A percentile compares a stretch with the other conserved stretches of the same genome.
phyloP scores from a whole-genome alignment of 495 filamentous ascomycete species.

The Daldinia childiae region DNA sequence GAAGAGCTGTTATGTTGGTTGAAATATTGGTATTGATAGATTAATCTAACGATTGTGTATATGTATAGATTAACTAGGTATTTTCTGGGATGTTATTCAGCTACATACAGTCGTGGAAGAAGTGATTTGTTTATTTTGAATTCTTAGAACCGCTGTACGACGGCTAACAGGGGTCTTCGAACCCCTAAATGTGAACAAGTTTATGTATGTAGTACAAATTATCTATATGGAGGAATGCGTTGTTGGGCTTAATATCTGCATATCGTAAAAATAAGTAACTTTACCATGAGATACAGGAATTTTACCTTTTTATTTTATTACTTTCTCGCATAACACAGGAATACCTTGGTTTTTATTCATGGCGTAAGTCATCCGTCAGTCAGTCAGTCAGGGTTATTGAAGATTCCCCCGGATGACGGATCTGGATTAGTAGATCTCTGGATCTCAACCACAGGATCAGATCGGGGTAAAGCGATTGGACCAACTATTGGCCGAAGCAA shows the following conservation, averaged over 20 bases:
- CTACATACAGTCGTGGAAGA: neutral
- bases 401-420: conserved; percentile 40
- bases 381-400: conserved; percentile 8
- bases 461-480: conserved; percentile 36
- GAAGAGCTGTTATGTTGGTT: neutral
- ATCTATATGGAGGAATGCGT: neutral
- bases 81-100: neutral
- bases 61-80: neutral
- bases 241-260: neutral
- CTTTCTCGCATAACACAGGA: no score
- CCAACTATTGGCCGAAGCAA: conserved; percentile 19
- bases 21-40: neutral
- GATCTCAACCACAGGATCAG: conserved; percentile 35
- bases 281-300: neutral
- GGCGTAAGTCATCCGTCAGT: no score
- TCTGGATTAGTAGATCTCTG: conserved; percentile 44
- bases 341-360: no score
- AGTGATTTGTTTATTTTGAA: conserved; percentile 1
- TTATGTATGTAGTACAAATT: neutral
- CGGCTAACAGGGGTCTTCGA: neutral
- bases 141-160: neutral
- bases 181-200: neutral
- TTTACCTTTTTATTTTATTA: neutral
- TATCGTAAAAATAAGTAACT: neutral
- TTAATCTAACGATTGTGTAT: neutral